These are phyloP conservation scores for Corylus americana DNA, from an alignment of 306 rosid species.

Conservation along the genomic window DNA sequence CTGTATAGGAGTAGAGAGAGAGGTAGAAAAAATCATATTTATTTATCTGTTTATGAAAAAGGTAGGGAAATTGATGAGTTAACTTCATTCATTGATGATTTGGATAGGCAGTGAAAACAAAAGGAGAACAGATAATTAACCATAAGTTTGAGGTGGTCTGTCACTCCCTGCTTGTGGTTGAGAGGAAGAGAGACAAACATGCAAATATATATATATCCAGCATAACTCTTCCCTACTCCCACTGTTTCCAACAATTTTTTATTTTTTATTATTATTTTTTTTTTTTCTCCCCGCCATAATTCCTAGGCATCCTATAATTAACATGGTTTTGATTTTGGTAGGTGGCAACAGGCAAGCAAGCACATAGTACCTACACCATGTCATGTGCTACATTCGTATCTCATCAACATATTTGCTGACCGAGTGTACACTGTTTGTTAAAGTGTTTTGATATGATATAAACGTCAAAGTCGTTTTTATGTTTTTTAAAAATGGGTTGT, in stretches of 20 bases:
- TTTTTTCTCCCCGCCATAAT: too few relatives aligned
- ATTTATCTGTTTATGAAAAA: too few relatives aligned
- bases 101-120: not conserved
- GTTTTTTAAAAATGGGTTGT: too few relatives aligned
- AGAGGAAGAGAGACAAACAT: not conserved
- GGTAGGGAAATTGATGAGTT: too few relatives aligned
- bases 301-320: not conserved
- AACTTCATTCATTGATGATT: not conserved
- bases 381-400: not conserved
- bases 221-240: not conserved
- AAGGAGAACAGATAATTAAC: too few relatives aligned
- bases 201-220: not conserved
- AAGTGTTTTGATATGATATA: too few relatives aligned
- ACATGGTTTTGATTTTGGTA: not conserved
- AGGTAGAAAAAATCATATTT: too few relatives aligned
- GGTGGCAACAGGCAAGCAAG: not conserved
- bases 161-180: not conserved
- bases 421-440: too few relatives aligned
- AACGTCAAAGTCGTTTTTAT: too few relatives aligned
- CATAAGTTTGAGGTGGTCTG: not conserved
- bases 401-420: not conserved
- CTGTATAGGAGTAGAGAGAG: too few relatives aligned
- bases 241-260: not conserved
- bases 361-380: too few relatives aligned
- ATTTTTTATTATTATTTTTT: too few relatives aligned